Conservation (phyloP, 2,329 filamentous ascomycete genomes). For the Elsinoe fawcettii region DNA sequence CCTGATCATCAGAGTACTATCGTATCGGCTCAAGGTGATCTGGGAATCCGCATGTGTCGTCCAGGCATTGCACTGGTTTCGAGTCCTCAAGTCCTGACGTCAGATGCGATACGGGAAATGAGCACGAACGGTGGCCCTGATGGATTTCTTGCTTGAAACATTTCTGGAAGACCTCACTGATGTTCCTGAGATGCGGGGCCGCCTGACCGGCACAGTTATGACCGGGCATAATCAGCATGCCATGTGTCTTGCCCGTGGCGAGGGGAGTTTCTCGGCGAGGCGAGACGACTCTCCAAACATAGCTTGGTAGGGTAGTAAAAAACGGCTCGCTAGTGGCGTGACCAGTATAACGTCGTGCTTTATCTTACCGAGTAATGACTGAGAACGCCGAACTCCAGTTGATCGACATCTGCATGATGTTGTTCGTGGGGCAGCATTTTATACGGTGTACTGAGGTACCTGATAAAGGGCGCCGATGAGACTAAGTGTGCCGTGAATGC, state of each 20-base stretch:
- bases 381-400: background rate
- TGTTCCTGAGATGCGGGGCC: background rate
- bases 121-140: background rate
- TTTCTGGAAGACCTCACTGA: background rate
- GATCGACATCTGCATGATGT: background rate
- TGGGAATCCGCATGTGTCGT: no score
- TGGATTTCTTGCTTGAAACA: background rate
- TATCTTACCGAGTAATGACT: background rate
- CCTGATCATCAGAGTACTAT: background rate
- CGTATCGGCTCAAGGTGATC: no score
- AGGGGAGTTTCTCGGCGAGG: no score
- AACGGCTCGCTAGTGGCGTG: background rate
- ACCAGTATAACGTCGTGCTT: background rate
- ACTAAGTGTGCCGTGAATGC: no score
- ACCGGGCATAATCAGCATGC: background rate
- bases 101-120: background rate
- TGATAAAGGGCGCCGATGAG: no score
- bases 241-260: background rate
- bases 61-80: no score
- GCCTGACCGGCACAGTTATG: background rate
- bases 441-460: no score
- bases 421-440: no score
- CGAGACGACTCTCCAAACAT: background rate
- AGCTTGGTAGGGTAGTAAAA: background rate
- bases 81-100: background rate